Evolutionary conservation across 768 basidiomycete genomes (phyloP), one percentile per base, ranked within the genome.

Genomic region (Boletus reticulatus): DNA sequence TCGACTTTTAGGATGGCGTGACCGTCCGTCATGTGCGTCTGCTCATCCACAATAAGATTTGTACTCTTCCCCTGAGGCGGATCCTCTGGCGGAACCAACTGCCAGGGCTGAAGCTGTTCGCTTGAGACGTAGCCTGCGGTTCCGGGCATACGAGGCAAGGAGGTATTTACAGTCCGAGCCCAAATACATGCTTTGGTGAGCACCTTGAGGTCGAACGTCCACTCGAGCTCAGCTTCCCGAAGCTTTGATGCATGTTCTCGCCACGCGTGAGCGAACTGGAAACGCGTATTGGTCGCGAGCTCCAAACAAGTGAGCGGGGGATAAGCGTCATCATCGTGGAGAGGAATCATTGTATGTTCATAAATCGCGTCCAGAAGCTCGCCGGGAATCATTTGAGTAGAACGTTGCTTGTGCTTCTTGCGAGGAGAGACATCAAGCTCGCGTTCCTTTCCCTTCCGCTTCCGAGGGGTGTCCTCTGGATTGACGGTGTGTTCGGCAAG

Each of bases 391-490:
- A 39, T 37, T 37, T 16, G 14, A 17, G 12, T 5, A 12, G 36
- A 11, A 11, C 2, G 43, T 29, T 10, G 47, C 43, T 44, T 48
- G 31, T 27, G 16, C 22, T 43, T 50, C 36, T 41, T 20, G 48
- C 10, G 47, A 43, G 43, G 39, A 38, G 56, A 53, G 11, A 39
- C 34, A 14, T 45, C 44, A 43, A 22, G 29, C 20, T 62, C 60
- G 41, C 60, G 67, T 53, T 55, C 62, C 58, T 69, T 72, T 2
- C 60, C 66, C 49, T 69, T 71, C 0, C 20, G 10, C 41, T 46
- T 46, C 29, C 29, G 39, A 4, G n/a, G 46, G 11, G 51, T 43
- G 20, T 4, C 3, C 2, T 36, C 20, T 5, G 31, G 10, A 22
- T 27, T 29, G 32, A n/a, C 24, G 3, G 52, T 10, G 6, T 55